phyloP scores from a whole-genome alignment of 805 yeast genomes.

The Saturnispora mendoncae region DNA sequence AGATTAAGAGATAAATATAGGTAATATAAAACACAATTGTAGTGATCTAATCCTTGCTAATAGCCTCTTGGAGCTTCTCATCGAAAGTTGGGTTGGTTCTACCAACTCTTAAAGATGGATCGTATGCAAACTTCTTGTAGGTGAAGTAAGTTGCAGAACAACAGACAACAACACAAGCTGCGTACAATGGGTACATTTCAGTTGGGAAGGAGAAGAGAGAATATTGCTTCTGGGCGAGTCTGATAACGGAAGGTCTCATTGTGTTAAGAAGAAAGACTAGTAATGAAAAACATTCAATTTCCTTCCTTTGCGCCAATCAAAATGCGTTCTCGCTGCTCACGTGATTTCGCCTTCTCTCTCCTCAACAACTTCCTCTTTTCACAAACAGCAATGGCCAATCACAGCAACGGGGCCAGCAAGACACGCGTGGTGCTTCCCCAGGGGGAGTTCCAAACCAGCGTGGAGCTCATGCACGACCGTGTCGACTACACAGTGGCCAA shows the following conservation, averaged over 20 bases:
- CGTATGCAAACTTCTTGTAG: slow-evolving; percentile 42
- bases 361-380: no score
- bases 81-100: slow-evolving; percentile 38
- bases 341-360: no score
- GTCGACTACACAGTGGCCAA: slow-evolving; percentile 45
- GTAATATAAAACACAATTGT: no score
- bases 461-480: slow-evolving; percentile 42
- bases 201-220: slow-evolving; percentile 35
- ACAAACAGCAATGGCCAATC: not conserved
- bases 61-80: slow-evolving; percentile 30
- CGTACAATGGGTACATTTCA: slow-evolving; percentile 49
- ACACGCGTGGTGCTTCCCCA: slow-evolving; percentile 13
- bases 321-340: no score
- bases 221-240: slow-evolving; percentile 9
- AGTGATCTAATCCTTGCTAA: slow-evolving; percentile 24
- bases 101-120: slow-evolving; percentile 40
- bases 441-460: slow-evolving; percentile 23
- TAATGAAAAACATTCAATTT: no score
- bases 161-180: slow-evolving; percentile 47
- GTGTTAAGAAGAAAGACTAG: not conserved
- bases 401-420: not conserved
- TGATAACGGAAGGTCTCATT: slow-evolving; percentile 9
- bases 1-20: not conserved
- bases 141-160: slow-evolving; percentile 42
- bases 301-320: no score